Conservation (phyloP, 225 moss, liverwort and hornwort genomes). For the Neckera pumila region DNA sequence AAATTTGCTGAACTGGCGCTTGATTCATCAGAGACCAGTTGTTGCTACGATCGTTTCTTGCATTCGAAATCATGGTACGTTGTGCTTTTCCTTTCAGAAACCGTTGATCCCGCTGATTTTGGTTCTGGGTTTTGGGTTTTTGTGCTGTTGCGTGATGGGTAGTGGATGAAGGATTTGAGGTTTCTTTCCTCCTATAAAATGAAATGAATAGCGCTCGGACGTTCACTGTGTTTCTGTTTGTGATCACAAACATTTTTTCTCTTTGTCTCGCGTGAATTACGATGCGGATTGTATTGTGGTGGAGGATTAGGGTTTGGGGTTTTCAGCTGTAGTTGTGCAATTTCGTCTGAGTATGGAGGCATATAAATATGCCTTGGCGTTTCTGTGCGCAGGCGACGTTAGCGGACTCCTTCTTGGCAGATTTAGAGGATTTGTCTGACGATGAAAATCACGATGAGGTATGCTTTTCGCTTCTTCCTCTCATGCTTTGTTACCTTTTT, state of each 20-base stretch:
- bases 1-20: not conserved
- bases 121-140: not conserved
- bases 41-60: not conserved
- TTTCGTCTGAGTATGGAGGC: not conserved
- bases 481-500: not conserved
- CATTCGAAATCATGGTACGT: not conserved
- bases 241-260: not conserved
- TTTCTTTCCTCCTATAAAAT: too few species aligned
- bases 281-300: not conserved
- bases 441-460: constrained; percentile 74
- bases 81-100: not conserved
- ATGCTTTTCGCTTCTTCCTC: not conserved
- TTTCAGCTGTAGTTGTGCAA: not conserved
- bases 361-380: not conserved
- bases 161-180: not conserved
- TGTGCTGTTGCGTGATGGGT: not conserved
- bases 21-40: not conserved
- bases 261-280: not conserved
- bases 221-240: not conserved
- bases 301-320: not conserved
- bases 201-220: not conserved
- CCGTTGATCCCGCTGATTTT: not conserved
- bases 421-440: constrained; percentile 90
- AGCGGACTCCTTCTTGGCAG: constrained; percentile 91
- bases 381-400: constrained; percentile 55